Percentiles rank a stretch among this genome's conserved stretches.
These are phyloP conservation scores for Diaporthe longicolla DNA, from an alignment of 2,329 filamentous ascomycete species.

Conservation along the genomic window DNA sequence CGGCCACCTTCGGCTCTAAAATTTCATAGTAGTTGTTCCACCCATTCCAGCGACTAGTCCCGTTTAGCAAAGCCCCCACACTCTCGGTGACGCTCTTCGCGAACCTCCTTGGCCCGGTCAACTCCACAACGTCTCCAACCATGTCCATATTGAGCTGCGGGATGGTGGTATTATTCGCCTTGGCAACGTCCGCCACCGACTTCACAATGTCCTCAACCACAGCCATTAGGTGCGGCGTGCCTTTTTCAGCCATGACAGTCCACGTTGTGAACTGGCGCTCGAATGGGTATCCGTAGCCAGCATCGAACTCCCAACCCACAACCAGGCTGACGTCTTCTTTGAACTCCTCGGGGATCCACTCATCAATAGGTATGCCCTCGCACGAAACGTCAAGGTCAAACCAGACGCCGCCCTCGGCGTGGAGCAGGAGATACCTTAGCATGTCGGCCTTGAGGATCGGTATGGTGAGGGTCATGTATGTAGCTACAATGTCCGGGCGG, in stretches of 20 bases:
- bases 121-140: constrained; percentile 43
- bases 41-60: constrained; percentile 20
- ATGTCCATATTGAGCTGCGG: constrained; percentile 37
- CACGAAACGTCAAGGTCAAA: constrained; percentile 63
- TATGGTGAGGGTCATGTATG: constrained; percentile 45
- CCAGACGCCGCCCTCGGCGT: constrained; percentile 84
- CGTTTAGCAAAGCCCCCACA: constrained; percentile 25
- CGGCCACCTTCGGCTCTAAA: constrained; percentile 21
- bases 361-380: constrained; percentile 50
- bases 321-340: constrained; percentile 42
- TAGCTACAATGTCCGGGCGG: constrained; percentile 46
- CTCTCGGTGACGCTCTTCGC: constrained; percentile 37
- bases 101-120: constrained; percentile 43
- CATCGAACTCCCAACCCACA: constrained; percentile 50
- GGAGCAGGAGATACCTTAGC: constrained; percentile 78
- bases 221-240: constrained; percentile 39
- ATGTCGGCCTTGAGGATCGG: constrained; percentile 73
- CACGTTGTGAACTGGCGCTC: constrained; percentile 43
- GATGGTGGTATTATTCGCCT: constrained; percentile 35
- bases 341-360: constrained; percentile 51
- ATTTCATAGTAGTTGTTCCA: not conserved
- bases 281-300: constrained; percentile 40
- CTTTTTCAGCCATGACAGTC: constrained; percentile 43
- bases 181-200: not conserved
- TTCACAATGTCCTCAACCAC: constrained; percentile 43